These are phyloP conservation scores for Mallotus repandus DNA, from an alignment of 441 rosid genomes.

Conservation along the genomic window DNA sequence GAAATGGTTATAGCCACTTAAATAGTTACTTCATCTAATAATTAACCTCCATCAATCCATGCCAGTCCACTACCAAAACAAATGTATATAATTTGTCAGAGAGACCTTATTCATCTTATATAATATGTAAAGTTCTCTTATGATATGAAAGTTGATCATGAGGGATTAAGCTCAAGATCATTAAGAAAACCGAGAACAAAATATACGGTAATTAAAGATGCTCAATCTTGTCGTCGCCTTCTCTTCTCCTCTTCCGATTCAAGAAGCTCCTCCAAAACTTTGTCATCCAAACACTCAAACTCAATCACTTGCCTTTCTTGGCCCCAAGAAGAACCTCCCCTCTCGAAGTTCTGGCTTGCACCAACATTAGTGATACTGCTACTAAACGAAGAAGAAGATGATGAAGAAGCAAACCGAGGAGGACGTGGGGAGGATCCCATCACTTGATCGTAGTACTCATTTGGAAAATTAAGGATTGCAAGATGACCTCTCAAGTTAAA, in stretches of 20 bases:
- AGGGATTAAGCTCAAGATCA: background rate
- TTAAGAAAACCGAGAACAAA: background rate
- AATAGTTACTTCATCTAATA: background rate
- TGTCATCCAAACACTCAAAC: slow-evolving; percentile 61
- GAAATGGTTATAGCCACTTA: background rate
- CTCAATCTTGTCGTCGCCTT: slow-evolving; percentile 24
- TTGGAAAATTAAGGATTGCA: slow-evolving; percentile 58
- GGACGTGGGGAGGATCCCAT: slow-evolving; percentile 28
- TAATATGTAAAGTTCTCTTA: background rate
- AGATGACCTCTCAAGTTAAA: slow-evolving; percentile 48
- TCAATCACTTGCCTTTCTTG: slow-evolving; percentile 47
- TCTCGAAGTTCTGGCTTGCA: slow-evolving; percentile 3
- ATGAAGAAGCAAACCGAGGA: slow-evolving; percentile 11
- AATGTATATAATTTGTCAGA: background rate
- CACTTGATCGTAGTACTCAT: slow-evolving; percentile 40
- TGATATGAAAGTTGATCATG: background rate
- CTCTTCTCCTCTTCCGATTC: slow-evolving; percentile 47
- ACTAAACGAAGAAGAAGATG: slow-evolving; percentile 16
- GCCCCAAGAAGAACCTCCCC: slow-evolving; percentile 22
- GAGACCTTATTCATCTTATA: no score
- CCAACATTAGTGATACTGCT: background rate
- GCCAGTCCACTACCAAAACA: no score
- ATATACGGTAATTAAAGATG: background rate
- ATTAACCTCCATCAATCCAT: no score
- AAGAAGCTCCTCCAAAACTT: slow-evolving; percentile 60